Conservation (phyloP, 768 basidiomycete species). For the Dentipellis fragilis region DNA sequence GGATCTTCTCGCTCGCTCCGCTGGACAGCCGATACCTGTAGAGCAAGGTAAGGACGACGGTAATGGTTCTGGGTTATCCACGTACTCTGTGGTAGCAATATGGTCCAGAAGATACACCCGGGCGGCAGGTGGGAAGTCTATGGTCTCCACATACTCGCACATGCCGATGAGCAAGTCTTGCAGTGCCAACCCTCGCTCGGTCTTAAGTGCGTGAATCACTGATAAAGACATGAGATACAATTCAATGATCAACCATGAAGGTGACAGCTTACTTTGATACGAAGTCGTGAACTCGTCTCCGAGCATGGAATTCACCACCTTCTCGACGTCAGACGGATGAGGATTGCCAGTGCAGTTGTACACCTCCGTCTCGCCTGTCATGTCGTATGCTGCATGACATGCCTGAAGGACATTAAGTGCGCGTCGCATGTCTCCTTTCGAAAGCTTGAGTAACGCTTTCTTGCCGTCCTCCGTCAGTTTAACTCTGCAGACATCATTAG, state of each 20-base stretch:
- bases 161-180: conserved; percentile 91
- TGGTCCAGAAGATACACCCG: conserved; percentile 87
- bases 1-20: conserved; percentile 90
- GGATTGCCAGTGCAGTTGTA: conserved; percentile 97
- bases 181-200: conserved; percentile 85
- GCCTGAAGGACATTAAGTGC: conserved; percentile 96
- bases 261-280: conserved; percentile 54
- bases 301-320: conserved; percentile 91
- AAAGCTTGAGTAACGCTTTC: conserved; percentile 85
- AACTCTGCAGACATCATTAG: conserved; percentile 40
- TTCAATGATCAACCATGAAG: neutral
- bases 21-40: conserved; percentile 81
- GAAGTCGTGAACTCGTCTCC: conserved; percentile 91
- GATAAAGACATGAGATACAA: neutral
- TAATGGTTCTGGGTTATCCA: conserved; percentile 5
- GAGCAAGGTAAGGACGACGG: neutral
- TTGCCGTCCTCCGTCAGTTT: conserved; percentile 81
- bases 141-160: conserved; percentile 80
- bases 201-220: conserved; percentile 86
- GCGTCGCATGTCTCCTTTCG: conserved; percentile 94
- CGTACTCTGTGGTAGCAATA: conserved; percentile 92
- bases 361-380: conserved; percentile 80
- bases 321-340: conserved; percentile 89
- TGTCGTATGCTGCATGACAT: conserved; percentile 93
- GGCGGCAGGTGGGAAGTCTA: conserved; percentile 81